These are phyloP conservation scores for Astrocystis sublimbata DNA, from an alignment of 495 filamentous ascomycete species.

Conservation along the genomic window DNA sequence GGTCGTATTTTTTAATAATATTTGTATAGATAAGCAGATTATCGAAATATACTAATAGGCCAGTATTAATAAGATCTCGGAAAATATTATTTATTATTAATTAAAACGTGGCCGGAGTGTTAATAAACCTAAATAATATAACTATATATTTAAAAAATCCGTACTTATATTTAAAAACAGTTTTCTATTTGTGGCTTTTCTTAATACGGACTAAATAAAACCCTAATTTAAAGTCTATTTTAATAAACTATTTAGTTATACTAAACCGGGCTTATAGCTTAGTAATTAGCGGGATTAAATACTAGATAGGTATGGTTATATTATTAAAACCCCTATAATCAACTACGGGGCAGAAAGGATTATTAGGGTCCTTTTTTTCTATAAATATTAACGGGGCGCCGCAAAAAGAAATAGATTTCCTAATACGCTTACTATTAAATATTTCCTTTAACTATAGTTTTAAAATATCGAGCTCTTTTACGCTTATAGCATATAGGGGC, in stretches of 20 bases:
- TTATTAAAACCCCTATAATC: background rate
- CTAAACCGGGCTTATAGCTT: background rate
- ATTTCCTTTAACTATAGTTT: too few relatives aligned
- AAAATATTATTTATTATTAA: background rate
- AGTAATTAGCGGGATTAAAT: background rate
- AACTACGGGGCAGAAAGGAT: background rate
- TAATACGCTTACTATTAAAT: background rate
- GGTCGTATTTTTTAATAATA: background rate
- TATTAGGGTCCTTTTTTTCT: background rate
- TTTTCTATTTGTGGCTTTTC: background rate
- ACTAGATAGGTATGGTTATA: background rate
- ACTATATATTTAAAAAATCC: background rate
- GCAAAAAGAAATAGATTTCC: background rate
- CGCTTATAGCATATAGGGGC: too few relatives aligned
- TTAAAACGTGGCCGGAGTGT: background rate
- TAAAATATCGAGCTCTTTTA: too few relatives aligned
- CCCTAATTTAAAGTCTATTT: too few relatives aligned
- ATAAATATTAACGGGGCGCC: background rate
- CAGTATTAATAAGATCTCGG: background rate
- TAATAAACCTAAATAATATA: background rate
- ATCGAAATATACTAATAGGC: background rate
- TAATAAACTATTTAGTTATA: background rate
- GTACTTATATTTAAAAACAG: background rate
- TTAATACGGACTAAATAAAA: background rate
- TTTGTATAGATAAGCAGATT: background rate